A percentile compares a stretch with the other conserved stretches of the same genome.
phyloP scores from a whole-genome alignment of 1,284 basidiomycete genomes.

The Cronartium quercuum region DNA sequence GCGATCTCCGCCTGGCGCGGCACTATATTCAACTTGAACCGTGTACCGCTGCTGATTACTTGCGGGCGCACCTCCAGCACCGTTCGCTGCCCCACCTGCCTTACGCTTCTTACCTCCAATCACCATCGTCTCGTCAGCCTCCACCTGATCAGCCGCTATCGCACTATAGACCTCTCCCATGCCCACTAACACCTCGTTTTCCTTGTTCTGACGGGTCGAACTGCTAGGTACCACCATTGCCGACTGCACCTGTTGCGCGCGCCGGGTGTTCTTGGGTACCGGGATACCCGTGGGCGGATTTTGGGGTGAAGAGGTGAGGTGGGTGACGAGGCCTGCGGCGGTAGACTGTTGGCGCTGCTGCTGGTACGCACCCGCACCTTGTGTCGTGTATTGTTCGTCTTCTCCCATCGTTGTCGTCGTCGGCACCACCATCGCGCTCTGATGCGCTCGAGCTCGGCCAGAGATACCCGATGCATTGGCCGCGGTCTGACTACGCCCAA shows the following conservation, averaged over 20 bases:
- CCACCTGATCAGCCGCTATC: not conserved
- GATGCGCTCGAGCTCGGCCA: slow-evolving; percentile 28
- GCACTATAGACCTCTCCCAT: not conserved
- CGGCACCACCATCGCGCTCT: slow-evolving; percentile 39
- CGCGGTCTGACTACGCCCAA: slow-evolving; percentile 9
- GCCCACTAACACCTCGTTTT: slow-evolving; percentile 4
- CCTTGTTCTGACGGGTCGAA: slow-evolving; percentile 17
- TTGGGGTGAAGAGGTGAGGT: slow-evolving; percentile 6
- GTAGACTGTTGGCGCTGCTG: slow-evolving; percentile 30
- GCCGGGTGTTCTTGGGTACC: not conserved
- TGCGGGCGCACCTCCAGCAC: not conserved
- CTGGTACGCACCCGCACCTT: slow-evolving; percentile 20
- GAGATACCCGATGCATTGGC: slow-evolving; percentile 8
- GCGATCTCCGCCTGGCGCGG: not conserved
- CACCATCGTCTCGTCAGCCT: slow-evolving; percentile 3
- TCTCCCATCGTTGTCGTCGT: slow-evolving; percentile 6
- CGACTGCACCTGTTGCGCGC: slow-evolving; percentile 33
- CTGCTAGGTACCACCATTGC: slow-evolving; percentile 16
- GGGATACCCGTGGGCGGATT: not conserved
- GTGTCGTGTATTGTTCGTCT: not conserved
- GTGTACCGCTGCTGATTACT: slow-evolving; percentile 29
- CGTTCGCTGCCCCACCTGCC: not conserved
- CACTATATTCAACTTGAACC: slow-evolving; percentile 38
- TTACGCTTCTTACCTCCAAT: slow-evolving; percentile 27
- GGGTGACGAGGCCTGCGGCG: slow-evolving; percentile 4